phyloP scores from a whole-genome alignment of 768 basidiomycete genomes.

The Melanogaster broomeanus region DNA sequence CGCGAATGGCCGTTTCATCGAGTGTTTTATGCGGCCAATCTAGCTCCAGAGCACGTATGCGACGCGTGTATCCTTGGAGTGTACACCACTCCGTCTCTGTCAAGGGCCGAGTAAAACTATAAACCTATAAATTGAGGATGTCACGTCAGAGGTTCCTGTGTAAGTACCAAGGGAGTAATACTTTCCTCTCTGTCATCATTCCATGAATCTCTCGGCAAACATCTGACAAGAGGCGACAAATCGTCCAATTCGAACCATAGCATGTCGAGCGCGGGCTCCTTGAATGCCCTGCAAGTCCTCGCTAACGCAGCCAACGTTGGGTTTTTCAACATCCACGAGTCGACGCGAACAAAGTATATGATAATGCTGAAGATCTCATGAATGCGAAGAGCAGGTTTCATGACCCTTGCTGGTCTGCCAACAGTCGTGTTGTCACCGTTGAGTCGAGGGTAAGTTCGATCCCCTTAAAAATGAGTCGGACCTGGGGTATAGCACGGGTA shows the following conservation, averaged over 20 bases:
- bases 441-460: too few species aligned
- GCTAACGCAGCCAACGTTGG: conserved; percentile 1
- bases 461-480: too few species aligned
- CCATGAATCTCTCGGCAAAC: neutral
- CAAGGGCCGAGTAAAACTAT: neutral
- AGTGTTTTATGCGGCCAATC: too few species aligned
- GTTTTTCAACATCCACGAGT: too few species aligned
- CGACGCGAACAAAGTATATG: too few species aligned
- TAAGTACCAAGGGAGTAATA: neutral
- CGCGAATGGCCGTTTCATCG: neutral
- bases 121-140: neutral
- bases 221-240: conserved; percentile 2
- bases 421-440: too few species aligned
- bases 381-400: too few species aligned
- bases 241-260: conserved; percentile 5
- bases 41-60: neutral
- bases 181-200: too few species aligned
- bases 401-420: too few species aligned
- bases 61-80: neutral
- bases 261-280: neutral
- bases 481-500: conserved; percentile 3
- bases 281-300: conserved; percentile 5
- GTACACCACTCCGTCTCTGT: neutral
- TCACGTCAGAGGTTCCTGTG: neutral
- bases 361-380: too few species aligned